Base-by-base conservation (phyloP, 805 yeast species). In the Wickerhamomyces rabaulensis region DNA sequence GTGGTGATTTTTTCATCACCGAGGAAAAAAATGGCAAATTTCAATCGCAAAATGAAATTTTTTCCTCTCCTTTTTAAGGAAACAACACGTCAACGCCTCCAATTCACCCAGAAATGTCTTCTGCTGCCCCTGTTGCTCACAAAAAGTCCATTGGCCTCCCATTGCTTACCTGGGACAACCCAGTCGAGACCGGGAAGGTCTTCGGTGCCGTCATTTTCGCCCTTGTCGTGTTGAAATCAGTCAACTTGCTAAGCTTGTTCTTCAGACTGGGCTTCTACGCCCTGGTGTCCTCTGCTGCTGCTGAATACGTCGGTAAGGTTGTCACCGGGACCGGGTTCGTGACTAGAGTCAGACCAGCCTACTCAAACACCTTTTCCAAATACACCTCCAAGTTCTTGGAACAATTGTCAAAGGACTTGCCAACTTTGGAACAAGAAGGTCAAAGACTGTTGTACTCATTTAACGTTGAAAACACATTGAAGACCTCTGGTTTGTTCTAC, bases 301-400 rank as follows among this genome's bases (percentile, higher is more conserved):
- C 83, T 46, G 97, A 91, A 71, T 86, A 82, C 61, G 73, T 75
- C 47, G 85, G 95, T 51, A 84, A 84, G 62, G 57, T 80, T 39
- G 67, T 84, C 54, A 75, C 87, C 42, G 96, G 96, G 46, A 67
- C 67, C 43, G 97, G 97, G 17, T 74, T 91, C 52, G 83, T 92
- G 50, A 77, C 90, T 51, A 79, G 82, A 58, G 81, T 85, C 74
- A 82, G 77, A 64, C 88, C 94, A 46, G 70, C 78, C n/a, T 72
- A 75, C 55, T 63, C 66, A 52, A 67, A 62, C 33, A 54, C 55
- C 8, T 63, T 62, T 68, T 75, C 59, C 56, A 62, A 56, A 52
- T 56, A 40, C 49, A 71, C 60, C 66, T 70, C 52, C 61, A 70
- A 66, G 43, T 57, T 62, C 44, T 69, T 71, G 60, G 80, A 75